Conservation (phyloP, 176 grass and related monocot genomes). For the Microstegium vimineum region DNA sequence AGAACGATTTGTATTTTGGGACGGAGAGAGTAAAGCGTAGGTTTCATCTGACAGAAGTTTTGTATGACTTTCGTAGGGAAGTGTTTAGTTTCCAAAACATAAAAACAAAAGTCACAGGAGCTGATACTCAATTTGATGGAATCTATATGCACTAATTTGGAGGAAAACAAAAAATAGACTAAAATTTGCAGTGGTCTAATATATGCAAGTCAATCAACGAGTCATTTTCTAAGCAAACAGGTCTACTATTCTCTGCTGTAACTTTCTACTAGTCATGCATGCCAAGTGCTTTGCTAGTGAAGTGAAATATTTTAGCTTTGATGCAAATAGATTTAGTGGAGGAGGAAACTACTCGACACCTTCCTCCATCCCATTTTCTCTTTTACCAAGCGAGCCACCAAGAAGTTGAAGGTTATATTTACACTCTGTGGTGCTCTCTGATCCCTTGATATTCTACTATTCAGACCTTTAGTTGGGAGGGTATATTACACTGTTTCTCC, state of each 20-base stretch:
- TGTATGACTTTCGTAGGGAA: background rate
- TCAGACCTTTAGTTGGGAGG: background rate
- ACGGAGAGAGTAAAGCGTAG: too few relatives aligned
- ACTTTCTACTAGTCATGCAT: background rate
- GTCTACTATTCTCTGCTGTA: background rate
- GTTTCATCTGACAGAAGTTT: background rate
- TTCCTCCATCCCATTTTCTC: conserved; percentile 10
- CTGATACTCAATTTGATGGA: background rate
- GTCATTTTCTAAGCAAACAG: background rate
- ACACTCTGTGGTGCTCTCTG: background rate
- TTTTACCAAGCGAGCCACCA: background rate
- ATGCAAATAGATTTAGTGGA: background rate
- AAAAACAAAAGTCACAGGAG: background rate
- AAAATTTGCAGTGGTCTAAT: background rate
- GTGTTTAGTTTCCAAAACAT: background rate
- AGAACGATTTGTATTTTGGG: too few relatives aligned
- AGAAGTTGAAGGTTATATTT: background rate
- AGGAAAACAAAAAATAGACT: background rate
- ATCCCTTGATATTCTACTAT: background rate
- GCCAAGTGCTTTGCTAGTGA: background rate
- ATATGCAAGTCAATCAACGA: background rate
- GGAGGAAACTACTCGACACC: conserved; percentile 2
- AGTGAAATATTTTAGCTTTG: background rate
- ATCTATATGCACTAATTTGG: background rate
- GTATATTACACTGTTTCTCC: background rate